Evolutionary conservation across 768 basidiomycete genomes (phyloP).

Genomic region (Phlebiopsis gigantea): DNA sequence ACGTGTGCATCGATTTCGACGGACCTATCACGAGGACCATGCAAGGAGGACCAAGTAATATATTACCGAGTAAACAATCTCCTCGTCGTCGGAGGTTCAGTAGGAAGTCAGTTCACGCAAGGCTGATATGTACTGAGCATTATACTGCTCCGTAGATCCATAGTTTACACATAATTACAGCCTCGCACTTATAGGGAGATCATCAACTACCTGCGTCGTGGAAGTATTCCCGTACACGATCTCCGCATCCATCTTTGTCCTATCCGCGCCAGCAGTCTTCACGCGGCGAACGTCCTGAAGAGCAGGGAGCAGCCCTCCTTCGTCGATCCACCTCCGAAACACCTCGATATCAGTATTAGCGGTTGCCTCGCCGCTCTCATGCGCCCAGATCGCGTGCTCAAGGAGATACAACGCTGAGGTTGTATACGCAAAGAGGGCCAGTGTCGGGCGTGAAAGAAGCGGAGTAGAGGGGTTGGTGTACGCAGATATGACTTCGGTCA

Average conservation of each 20-base stretch:
- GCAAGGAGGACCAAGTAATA: too few species aligned
- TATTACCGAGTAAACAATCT: too few species aligned
- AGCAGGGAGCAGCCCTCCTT: constrained; percentile 29
- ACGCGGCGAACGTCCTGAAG: constrained; percentile 22
- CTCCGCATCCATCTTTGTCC: constrained; percentile 8
- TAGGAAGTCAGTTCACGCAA: too few species aligned
- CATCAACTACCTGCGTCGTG: background rate
- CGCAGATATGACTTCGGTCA: constrained; percentile 34
- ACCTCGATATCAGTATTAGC: constrained; percentile 44
- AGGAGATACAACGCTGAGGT: constrained; percentile 53
- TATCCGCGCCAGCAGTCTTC: background rate
- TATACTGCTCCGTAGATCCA: too few species aligned
- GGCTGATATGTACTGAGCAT: too few species aligned
- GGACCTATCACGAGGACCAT: too few species aligned
- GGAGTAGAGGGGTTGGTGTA: constrained; percentile 40
- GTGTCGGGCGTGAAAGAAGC: constrained; percentile 49
- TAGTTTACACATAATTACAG: too few species aligned
- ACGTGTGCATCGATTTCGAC: too few species aligned
- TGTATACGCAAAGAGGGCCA: constrained; percentile 53
- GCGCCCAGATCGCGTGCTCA: constrained; percentile 66
- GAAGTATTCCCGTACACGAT: constrained; percentile 18
- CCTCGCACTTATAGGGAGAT: background rate
- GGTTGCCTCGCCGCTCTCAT: constrained; percentile 21
- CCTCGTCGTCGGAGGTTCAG: too few species aligned
- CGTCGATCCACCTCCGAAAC: constrained; percentile 46